Base-by-base conservation (phyloP, 768 basidiomycete species). In the Russula brevipes region DNA sequence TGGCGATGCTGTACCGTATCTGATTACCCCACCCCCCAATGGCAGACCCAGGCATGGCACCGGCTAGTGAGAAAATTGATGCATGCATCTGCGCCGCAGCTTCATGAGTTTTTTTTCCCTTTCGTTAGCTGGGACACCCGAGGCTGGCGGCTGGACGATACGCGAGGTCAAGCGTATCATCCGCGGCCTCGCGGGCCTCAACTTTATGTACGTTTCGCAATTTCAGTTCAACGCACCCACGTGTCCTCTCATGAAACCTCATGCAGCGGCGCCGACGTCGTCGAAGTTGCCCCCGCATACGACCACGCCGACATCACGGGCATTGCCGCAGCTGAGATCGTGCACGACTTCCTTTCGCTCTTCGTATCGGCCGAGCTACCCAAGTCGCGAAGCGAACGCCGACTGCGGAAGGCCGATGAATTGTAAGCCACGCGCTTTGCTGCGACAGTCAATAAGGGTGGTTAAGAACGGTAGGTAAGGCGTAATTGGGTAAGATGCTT, bases 61-160 rank as follows among this genome's bases (percentile, higher is more conserved):
- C 90, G 52, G 90, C 83, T 24, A 66, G 67, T 66, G 24, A 66
- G 67, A 19, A 17, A 19, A 38, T 17, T 10, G 12, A n/a, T 16
- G 2, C 12, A 24, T 33, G 7, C 24, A 30, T 2, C n/a, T 16
- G 8, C 38, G 2, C n/a, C 44, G 24, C 31, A 10, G 24, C 10
- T 19, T 14, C 31, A 7, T 58, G 31, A 58, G 9, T n/a, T 10
- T 12, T 5, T 31, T 45, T 14, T 7, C 41, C 4, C 14, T 16
- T 10, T 53, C 12, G 12, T 16, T 35, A 90, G 87, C 91, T 60
- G 89, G 91, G 14, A 92, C 91, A 1, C 91, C 91, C 14, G 91
- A 93, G 72, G 79, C 86, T 2, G 91, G 91, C 38, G 91, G 91
- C 12, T 91, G 88, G 89, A 90, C 91, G 3, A 86, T 83, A 19